Percentiles rank a stretch among this genome's conserved stretches.
Conservation (phyloP, 768 basidiomycete species). For the Amanita rimosa region DNA sequence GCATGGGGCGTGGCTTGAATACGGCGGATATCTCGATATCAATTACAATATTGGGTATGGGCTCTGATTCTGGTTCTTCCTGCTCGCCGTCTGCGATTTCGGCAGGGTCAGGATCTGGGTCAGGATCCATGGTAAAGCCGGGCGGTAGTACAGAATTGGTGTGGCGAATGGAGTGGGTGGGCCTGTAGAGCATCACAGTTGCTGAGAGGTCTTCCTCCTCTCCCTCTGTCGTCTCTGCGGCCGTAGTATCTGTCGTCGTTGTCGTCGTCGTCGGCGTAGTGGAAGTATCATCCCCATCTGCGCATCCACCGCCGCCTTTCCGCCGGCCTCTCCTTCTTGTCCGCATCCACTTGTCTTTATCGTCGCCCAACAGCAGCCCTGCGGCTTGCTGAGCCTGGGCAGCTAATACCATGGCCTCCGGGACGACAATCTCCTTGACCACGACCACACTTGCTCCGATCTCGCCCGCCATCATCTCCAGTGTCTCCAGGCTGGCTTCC, state of each 20-base stretch:
- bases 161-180: not conserved
- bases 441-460: slow-evolving; percentile 89
- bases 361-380: slow-evolving; percentile 26
- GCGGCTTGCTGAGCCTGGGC: slow-evolving; percentile 24
- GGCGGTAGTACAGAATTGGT: not conserved
- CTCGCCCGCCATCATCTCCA: slow-evolving; percentile 91
- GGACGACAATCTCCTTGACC: slow-evolving; percentile 80
- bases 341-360: slow-evolving; percentile 18
- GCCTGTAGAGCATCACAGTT: slow-evolving; percentile 1
- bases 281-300: slow-evolving; percentile 17
- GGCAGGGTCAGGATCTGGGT: slow-evolving; percentile 22
- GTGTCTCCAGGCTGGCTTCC: slow-evolving; percentile 71
- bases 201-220: slow-evolving; percentile 14
- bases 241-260: slow-evolving; percentile 22
- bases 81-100: slow-evolving; percentile 19
- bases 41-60: slow-evolving; percentile 22
- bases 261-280: slow-evolving; percentile 30
- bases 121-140: slow-evolving; percentile 37
- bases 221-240: slow-evolving; percentile 5
- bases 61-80: slow-evolving; percentile 12
- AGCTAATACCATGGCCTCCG: slow-evolving; percentile 34
- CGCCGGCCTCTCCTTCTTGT: slow-evolving; percentile 16
- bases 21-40: slow-evolving; percentile 63
- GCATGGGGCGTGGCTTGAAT: slow-evolving; percentile 62
- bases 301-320: slow-evolving; percentile 11